Conservation (phyloP, 2,329 filamentous ascomycete genomes). For the Colletotrichum agaves region DNA sequence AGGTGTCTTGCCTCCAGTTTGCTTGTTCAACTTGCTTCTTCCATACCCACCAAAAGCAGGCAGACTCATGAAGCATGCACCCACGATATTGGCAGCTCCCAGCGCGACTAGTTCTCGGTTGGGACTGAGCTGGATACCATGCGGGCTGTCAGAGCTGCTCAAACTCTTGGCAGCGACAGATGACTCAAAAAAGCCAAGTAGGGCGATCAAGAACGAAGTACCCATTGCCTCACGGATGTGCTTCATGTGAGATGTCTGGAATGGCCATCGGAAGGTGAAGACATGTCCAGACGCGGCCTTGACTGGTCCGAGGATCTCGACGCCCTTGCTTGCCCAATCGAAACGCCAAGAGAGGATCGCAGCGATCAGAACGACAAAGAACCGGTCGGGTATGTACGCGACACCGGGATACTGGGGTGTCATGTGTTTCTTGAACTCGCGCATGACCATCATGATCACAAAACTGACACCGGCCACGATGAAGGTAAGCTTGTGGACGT, state of each 20-base stretch:
- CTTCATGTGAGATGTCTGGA: constrained; percentile 78
- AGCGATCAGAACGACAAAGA: constrained; percentile 87
- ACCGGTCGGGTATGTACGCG: constrained; percentile 91
- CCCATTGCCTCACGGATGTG: constrained; percentile 89
- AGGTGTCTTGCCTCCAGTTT: constrained; percentile 89
- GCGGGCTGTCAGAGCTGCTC: constrained; percentile 74
- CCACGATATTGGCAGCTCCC: constrained; percentile 89
- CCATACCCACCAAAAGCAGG: constrained; percentile 97
- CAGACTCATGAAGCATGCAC: constrained; percentile 90
- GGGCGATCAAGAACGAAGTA: constrained; percentile 90
- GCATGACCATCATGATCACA: constrained; percentile 87
- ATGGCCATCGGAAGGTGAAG: constrained; percentile 89
- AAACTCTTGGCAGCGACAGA: constrained; percentile 95
- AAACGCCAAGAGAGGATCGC: constrained; percentile 82
- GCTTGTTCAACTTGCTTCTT: constrained; percentile 92
- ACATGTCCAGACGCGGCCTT: constrained; percentile 76
- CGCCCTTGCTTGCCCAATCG: constrained; percentile 81
- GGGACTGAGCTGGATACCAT: constrained; percentile 84
- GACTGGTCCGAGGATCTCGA: constrained; percentile 86
- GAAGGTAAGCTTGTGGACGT: constrained; percentile 79
- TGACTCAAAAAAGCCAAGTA: constrained; percentile 98
- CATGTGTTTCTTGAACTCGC: constrained; percentile 82
- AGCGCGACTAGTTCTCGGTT: constrained; percentile 95
- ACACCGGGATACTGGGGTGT: constrained; percentile 83
- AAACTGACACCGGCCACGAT: constrained; percentile 84